Percentiles rank a stretch among this genome's conserved stretches.
phyloP scores from a whole-genome alignment of 441 rosid species.

The Gossypium davidsonii region DNA sequence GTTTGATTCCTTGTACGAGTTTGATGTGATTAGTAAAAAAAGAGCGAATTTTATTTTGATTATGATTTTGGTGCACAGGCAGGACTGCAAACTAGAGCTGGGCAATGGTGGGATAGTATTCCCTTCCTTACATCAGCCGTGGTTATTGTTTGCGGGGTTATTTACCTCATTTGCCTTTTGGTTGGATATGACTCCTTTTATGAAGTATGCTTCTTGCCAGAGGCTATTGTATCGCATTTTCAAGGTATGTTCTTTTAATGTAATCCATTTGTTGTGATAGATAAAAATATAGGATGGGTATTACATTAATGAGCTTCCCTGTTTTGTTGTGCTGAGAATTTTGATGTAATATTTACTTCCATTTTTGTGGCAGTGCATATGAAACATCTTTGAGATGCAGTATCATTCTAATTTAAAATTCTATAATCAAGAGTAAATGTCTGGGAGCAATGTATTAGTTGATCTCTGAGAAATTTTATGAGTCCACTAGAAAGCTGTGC shows the following conservation, averaged over 20 bases:
- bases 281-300: background rate
- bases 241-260: constrained; percentile 51
- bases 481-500: constrained; percentile 1
- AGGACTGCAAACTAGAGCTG: constrained; percentile 57
- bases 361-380: background rate
- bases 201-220: constrained; percentile 82
- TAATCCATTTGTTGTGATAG: background rate
- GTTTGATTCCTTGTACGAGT: background rate
- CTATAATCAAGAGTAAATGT: background rate
- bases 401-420: background rate
- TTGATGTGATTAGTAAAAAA: background rate
- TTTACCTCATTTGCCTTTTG: constrained; percentile 72
- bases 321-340: background rate
- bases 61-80: constrained; percentile 40
- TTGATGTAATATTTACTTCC: background rate
- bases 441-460: background rate
- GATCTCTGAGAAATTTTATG: background rate
- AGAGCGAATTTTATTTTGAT: background rate
- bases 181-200: constrained; percentile 74
- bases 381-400: background rate
- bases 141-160: constrained; percentile 58
- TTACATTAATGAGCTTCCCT: background rate
- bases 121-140: constrained; percentile 81
- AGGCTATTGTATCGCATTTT: constrained; percentile 54
- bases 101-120: constrained; percentile 88